phyloP scores from a whole-genome alignment of 202 grass and related monocot species.

The Zizania palustris region DNA sequence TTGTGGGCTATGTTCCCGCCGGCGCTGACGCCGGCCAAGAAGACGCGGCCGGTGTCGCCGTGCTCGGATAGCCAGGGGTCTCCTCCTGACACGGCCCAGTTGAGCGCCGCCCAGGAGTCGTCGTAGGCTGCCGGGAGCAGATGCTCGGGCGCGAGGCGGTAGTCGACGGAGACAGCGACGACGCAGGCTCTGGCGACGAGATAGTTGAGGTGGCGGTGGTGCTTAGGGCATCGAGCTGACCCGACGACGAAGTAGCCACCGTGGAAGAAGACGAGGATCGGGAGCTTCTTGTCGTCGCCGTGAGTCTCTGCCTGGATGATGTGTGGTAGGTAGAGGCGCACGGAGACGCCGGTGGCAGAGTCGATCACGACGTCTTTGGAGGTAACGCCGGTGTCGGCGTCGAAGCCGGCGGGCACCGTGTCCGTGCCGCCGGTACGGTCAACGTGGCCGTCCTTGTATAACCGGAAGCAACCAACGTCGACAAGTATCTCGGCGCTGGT shows the following conservation, averaged over 20 bases:
- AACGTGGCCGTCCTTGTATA: conserved; percentile 63
- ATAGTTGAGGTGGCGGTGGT: conserved; percentile 56
- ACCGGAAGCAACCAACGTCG: conserved; percentile 17
- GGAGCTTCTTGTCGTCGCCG: conserved; percentile 40
- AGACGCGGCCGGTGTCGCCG: conserved; percentile 52
- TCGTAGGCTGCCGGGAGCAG: conserved; percentile 64
- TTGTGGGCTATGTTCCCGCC: conserved; percentile 70
- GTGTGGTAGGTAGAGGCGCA: conserved; percentile 59
- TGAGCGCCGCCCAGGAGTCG: conserved; percentile 52
- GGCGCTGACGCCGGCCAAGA: conserved; percentile 60
- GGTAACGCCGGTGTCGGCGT: conserved; percentile 49
- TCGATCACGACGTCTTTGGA: conserved; percentile 71
- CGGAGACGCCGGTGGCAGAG: conserved; percentile 40
- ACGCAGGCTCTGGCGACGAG: conserved; percentile 44
- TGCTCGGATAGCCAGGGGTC: conserved; percentile 62
- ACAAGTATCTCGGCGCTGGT: conserved; percentile 22
- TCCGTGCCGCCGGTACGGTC: conserved; percentile 29
- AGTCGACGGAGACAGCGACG: conserved; percentile 51
- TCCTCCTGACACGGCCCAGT: conserved; percentile 46
- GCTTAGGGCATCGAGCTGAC: conserved; percentile 25
- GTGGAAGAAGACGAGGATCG: conserved; percentile 73
- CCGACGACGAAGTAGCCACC: conserved; percentile 73
- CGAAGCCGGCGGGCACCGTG: conserved; percentile 51
- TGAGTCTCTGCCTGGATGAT: not conserved
- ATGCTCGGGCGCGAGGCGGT: conserved; percentile 73